phyloP scores from a whole-genome alignment of 192 early-diverging fungal genomes.

The Coemansia sp. region DNA sequence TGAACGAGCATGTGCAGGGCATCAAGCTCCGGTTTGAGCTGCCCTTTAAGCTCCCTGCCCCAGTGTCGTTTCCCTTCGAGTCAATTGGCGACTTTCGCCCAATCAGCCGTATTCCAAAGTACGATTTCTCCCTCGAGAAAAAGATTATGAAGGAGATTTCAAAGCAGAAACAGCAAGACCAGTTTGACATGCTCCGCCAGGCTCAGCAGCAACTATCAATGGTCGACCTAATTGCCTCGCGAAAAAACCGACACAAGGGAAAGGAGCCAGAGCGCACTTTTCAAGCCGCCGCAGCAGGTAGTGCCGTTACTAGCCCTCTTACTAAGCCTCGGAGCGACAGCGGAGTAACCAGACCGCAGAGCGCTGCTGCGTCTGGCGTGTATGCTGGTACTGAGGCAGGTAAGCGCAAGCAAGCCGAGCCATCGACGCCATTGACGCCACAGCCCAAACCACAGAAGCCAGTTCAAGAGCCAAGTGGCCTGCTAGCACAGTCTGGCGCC shows the following conservation, averaged over 20 bases:
- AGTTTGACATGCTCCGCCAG: conserved; percentile 41
- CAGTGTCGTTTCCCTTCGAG: conserved; percentile 55
- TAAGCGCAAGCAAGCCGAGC: not conserved
- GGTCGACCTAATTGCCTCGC: conserved; percentile 55
- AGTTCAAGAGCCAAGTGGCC: not conserved
- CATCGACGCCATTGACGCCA: not conserved
- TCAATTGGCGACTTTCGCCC: conserved; percentile 49
- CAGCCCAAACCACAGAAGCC: not conserved
- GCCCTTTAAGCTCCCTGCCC: conserved; percentile 42
- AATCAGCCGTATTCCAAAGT: conserved; percentile 52
- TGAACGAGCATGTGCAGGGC: conserved; percentile 47
- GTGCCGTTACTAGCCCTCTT: not conserved
- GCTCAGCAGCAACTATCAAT: conserved; percentile 53
- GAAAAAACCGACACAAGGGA: conserved; percentile 49
- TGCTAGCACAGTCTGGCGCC: not conserved
- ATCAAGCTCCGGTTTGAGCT: conserved; percentile 52
- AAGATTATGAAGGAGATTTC: conserved; percentile 53
- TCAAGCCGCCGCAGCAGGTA: not conserved
- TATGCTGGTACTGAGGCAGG: conserved; percentile 3
- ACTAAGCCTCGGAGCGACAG: conserved; percentile 38
- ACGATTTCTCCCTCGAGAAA: conserved; percentile 55
- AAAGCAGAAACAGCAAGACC: conserved; percentile 48
- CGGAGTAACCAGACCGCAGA: conserved; percentile 20
- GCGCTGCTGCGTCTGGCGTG: not conserved
- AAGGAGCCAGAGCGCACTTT: conserved; percentile 37